Base-by-base conservation (phyloP, 2,329 filamentous ascomycete genomes). In the Colletotrichum sp. region DNA sequence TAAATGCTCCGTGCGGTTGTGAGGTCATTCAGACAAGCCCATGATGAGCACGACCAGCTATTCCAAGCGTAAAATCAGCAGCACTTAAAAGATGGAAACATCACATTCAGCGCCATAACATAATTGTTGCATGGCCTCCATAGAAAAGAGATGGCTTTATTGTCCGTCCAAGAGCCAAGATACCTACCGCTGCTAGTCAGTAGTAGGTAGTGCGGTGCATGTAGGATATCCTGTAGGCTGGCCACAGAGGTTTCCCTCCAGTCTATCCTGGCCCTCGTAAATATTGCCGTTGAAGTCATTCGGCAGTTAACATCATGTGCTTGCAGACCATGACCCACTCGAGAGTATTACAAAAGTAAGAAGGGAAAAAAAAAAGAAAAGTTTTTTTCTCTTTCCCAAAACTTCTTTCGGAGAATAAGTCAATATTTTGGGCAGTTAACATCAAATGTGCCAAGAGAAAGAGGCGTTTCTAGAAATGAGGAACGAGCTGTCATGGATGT, bases 221-320 rank as follows among this genome's bases (percentile, higher is more conserved):
- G 15, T 8, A 36, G 15, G 2, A 36, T 36, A 16, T 15, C 34
- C 34, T 0, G 15, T 8, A 0, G 0, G 34, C 34, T 16, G 15
- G 0, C 0, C 34, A 36, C 5, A n/a, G 39, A 44, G 19, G 0
- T n/a, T n/a, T 12, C 19, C 12, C 39, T 12, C 19, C 39, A 44
- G 9, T 44, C 39, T 19, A 44, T n/a, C 39, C 39, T n/a, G 19
- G 19, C 39, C 19, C 19, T 44, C 39, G 0, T n/a, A n/a, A n/a
- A 44, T 4, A 1, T 6, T 0, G 0, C 0, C 39, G 3, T n/a
- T 0, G 0, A 9, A 44, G 5, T n/a, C 39, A 4, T 44, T 0
- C 3, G 19, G 39, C 19, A 44, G 39, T 6, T 19, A 44, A 2
- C 19, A 44, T 9, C 3, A 11, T 12, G 8, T 44, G 5, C 8